Percentiles rank a stretch among this genome's conserved stretches.
phyloP scores from a whole-genome alignment of 495 filamentous ascomycete genomes.

The Neurospora discreta region DNA sequence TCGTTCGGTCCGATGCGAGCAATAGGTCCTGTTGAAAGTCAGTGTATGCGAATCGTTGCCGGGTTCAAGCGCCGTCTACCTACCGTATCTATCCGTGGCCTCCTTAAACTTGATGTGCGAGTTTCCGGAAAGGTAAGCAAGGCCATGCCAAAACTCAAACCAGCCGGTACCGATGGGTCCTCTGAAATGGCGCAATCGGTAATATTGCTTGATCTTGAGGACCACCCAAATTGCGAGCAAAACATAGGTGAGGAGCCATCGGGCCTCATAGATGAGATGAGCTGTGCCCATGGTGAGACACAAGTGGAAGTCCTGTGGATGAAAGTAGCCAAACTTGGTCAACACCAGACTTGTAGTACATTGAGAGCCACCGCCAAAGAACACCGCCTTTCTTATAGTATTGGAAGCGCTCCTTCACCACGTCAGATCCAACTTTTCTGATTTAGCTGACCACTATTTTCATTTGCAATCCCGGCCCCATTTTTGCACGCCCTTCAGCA shows the following conservation, averaged over 20 bases:
- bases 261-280: neutral
- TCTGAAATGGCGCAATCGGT: constrained; percentile 6
- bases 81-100: constrained; percentile 5
- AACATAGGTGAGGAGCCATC: neutral
- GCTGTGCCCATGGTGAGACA: neutral
- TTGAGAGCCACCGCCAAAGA: neutral
- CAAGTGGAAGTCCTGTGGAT: neutral
- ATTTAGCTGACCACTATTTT: neutral
- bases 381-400: neutral
- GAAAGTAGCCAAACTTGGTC: too few relatives aligned
- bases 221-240: neutral
- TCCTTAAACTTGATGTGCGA: constrained; percentile 7
- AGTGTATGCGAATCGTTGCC: neutral
- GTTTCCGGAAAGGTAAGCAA: constrained; percentile 1
- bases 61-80: neutral
- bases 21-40: constrained; percentile 17
- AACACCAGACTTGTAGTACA: neutral
- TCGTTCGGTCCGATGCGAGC: constrained; percentile 31
- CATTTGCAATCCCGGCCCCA: neutral
- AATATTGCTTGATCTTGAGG: constrained; percentile 5
- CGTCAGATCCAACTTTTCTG: neutral
- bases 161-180: constrained; percentile 8
- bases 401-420: neutral
- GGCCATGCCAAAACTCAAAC: constrained; percentile 3
- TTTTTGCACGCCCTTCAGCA: neutral